phyloP scores from a whole-genome alignment of 2,329 filamentous ascomycete species.

The Mariannaea elegans region DNA sequence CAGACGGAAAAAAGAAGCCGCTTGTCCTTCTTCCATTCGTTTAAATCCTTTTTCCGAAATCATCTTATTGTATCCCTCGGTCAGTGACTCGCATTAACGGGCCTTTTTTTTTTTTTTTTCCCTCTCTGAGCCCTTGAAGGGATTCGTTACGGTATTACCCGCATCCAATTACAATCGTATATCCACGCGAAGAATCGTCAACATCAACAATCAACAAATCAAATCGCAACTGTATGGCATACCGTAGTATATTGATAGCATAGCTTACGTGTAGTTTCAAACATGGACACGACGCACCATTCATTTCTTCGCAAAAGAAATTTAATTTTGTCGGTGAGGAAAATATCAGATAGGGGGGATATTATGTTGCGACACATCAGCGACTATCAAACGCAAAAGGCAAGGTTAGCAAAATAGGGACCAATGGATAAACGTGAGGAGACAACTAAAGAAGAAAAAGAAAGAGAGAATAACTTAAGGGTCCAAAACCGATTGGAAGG shows the following conservation, averaged over 20 bases:
- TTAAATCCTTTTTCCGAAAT: slow-evolving; percentile 9
- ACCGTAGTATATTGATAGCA: no score
- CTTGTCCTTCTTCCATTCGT: background rate
- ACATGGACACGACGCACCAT: no score
- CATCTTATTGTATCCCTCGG: slow-evolving; percentile 4
- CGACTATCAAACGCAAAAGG: background rate
- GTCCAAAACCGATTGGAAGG: slow-evolving; percentile 13
- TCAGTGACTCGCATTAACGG: slow-evolving; percentile 5
- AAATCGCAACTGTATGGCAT: background rate
- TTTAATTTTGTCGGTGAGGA: background rate
- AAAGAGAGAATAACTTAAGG: background rate
- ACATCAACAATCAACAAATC: slow-evolving; percentile 7
- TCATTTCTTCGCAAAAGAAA: no score
- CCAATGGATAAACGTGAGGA: no score
- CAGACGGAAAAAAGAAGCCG: background rate
- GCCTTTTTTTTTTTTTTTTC: background rate
- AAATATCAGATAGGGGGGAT: background rate
- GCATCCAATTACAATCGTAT: background rate
- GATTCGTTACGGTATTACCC: slow-evolving; percentile 13
- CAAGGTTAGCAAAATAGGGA: background rate
- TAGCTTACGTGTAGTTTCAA: background rate
- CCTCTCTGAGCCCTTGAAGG: background rate
- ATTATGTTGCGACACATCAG: background rate
- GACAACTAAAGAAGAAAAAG: background rate
- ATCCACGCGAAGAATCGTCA: background rate